Base-by-base conservation (phyloP, 108 stramenopile genomes). In the Skeletonema potamos region DNA sequence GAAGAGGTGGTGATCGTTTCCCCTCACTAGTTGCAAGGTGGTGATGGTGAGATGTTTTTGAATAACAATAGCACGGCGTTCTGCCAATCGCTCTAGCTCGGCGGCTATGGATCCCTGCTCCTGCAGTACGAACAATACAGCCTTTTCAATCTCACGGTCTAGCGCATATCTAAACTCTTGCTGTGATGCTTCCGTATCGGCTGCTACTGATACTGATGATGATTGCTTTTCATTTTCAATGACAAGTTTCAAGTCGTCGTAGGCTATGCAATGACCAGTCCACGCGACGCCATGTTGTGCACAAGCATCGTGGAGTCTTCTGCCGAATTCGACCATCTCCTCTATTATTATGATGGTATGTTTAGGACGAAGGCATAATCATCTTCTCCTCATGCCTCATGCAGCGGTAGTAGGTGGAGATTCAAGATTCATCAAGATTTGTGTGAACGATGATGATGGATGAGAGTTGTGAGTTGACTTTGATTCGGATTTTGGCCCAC, bases 61-160 rank as follows among this genome's bases (percentile, higher is more conserved):
- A 41, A 41, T 15, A 3, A 41, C 15, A 3, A 41, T 3, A n/a
- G 39, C 39, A 41, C 39, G 39, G 18, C 60, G 24, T 8, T 37
- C 61, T n/a, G 34, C 17, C 15, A 68, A 17, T 24, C 11, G 33
- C 12, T 58, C 58, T 15, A 68, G 17, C 36, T 59, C 22, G 27
- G 54, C 24, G 13, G 67, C 67, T 22, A 68, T 32, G n/a, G n/a
- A 4, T 43, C 67, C 67, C 27, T 68, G 67, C 28, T 62, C 18
- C 10, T 68, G 67, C 32, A 68, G 28, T 6, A 68, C 36, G 27
- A 68, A 68, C 29, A 68, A 28, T 7, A 68, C 67, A 5, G 59
- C 67, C 57, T 68, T 68, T 43, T 58, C 26, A 18, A 68, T 58
- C 57, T 68, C 60, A 27, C 57, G n/a, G 29, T 68, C 67, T 12